Evolutionary conservation across 2,329 filamentous ascomycete genomes (phyloP).

Genomic region (Paracamarosporium sp.): DNA sequence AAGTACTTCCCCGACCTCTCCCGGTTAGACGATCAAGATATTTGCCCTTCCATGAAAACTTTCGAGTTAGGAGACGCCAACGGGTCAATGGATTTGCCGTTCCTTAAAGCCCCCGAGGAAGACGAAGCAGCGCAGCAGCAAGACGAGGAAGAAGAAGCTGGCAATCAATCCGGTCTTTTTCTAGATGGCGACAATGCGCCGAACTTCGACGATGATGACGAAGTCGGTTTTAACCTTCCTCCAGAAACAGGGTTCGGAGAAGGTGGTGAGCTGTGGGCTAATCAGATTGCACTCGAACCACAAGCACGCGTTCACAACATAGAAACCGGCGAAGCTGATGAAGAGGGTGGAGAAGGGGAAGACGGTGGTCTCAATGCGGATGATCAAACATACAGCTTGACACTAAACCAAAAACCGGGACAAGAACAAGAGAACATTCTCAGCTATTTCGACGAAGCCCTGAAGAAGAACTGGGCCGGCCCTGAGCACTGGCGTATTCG

Average conservation of each 20-base stretch:
- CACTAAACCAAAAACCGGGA: slow-evolving; percentile 73
- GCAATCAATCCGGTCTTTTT: slow-evolving; percentile 79
- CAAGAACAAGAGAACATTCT: slow-evolving; percentile 91
- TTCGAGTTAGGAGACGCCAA: slow-evolving; percentile 90
- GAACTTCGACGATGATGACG: slow-evolving; percentile 84
- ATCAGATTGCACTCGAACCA: slow-evolving; percentile 83
- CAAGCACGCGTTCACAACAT: slow-evolving; percentile 81
- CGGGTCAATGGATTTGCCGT: slow-evolving; percentile 86
- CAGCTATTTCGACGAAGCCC: slow-evolving; percentile 95
- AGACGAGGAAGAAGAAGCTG: slow-evolving; percentile 55
- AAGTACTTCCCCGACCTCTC: slow-evolving; percentile 87
- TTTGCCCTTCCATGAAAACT: slow-evolving; percentile 92
- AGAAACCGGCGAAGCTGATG: slow-evolving; percentile 63
- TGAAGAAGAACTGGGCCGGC: slow-evolving; percentile 97
- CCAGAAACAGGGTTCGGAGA: slow-evolving; percentile 87
- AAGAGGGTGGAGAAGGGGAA: slow-evolving; percentile 52
- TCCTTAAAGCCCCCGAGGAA: slow-evolving; percentile 87
- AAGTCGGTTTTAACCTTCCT: slow-evolving; percentile 64
- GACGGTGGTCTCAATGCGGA: slow-evolving; percentile 61
- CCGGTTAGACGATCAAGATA: slow-evolving; percentile 81
- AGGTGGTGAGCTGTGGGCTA: slow-evolving; percentile 94
- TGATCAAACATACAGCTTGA: slow-evolving; percentile 77
- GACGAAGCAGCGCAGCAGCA: slow-evolving; percentile 72
- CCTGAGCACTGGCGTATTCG: slow-evolving; percentile 99
- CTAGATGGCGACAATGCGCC: slow-evolving; percentile 85